phyloP scores from a whole-genome alignment of 345 rosid species.

The Geranium brycei region DNA sequence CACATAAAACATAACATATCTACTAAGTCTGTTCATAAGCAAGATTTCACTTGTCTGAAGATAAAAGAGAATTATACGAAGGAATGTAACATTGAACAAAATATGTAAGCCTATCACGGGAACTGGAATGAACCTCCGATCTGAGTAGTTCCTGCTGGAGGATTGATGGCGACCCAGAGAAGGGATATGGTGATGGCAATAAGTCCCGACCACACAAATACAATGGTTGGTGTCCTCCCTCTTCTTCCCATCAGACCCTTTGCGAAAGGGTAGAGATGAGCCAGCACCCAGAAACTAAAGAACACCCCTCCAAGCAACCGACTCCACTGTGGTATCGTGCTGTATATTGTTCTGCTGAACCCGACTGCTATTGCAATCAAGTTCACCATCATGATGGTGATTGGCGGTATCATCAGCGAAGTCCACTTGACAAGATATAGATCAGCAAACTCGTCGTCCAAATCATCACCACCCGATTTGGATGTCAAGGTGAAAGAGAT shows the following conservation, averaged over 20 bases:
- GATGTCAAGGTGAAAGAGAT: conserved; percentile 19
- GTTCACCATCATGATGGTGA: conserved; percentile 23
- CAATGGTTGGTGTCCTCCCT: conserved; percentile 25
- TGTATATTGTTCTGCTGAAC: conserved; percentile 16
- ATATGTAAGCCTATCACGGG: not conserved
- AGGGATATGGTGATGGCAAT: conserved; percentile 17
- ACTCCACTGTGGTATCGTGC: conserved; percentile 22
- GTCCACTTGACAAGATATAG: conserved; percentile 23
- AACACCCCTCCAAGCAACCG: conserved; percentile 20
- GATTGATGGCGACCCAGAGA: conserved; percentile 19
- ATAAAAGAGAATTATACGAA: no score
- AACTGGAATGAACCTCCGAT: conserved; percentile 14
- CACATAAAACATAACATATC: no score
- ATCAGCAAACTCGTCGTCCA: conserved; percentile 16
- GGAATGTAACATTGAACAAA: no score
- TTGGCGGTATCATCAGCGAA: conserved; percentile 23
- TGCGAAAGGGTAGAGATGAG: conserved; percentile 23
- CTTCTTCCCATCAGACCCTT: conserved; percentile 25
- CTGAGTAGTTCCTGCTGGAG: conserved; percentile 15
- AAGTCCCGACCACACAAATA: conserved; percentile 25
- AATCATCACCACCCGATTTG: conserved; percentile 11
- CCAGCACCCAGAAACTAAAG: conserved; percentile 27
- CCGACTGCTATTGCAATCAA: conserved; percentile 20
- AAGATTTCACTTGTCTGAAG: no score
- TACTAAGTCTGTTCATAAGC: no score